phyloP scores from a whole-genome alignment of 371 early-diverging fungal genomes.

The Chytridiales sp. region DNA sequence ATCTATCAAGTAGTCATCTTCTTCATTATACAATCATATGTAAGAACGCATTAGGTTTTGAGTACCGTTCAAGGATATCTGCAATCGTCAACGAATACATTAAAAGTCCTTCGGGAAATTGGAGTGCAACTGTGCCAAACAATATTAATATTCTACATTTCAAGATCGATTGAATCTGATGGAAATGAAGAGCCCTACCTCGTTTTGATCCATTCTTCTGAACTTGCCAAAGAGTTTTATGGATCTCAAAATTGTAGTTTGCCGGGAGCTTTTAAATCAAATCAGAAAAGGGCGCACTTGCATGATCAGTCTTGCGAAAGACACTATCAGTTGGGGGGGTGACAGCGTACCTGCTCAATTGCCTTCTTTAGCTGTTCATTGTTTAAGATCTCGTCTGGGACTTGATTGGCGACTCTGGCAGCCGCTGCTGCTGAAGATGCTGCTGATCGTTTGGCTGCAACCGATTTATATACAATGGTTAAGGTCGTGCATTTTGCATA shows the following conservation, averaged over 20 bases:
- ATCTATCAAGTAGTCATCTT: conserved; percentile 50
- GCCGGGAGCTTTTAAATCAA: conserved; percentile 64
- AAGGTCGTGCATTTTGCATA: too few species aligned
- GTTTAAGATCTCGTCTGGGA: conserved; percentile 83
- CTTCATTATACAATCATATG: background rate
- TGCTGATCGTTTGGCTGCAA: too few species aligned
- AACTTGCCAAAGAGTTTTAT: conserved; percentile 95
- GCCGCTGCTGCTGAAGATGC: background rate
- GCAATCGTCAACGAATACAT: conserved; percentile 93
- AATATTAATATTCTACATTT: background rate
- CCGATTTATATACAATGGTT: too few species aligned
- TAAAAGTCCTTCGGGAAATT: conserved; percentile 99
- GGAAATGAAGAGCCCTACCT: conserved; percentile 48
- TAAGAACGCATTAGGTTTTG: background rate
- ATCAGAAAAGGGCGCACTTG: background rate
- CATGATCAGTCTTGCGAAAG: background rate
- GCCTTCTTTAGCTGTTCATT: conserved; percentile 77
- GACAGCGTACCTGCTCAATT: conserved; percentile 60
- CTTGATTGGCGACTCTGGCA: conserved; percentile 63
- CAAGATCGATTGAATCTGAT: background rate
- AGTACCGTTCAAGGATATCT: conserved; percentile 84
- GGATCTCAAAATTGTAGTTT: conserved; percentile 99
- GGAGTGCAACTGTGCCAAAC: conserved; percentile 87
- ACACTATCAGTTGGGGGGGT: background rate
- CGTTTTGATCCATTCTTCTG: conserved; percentile 72